These are phyloP conservation scores for Paragyromitra xinjiangensis DNA, from an alignment of 495 filamentous ascomycete species.

Conservation along the genomic window DNA sequence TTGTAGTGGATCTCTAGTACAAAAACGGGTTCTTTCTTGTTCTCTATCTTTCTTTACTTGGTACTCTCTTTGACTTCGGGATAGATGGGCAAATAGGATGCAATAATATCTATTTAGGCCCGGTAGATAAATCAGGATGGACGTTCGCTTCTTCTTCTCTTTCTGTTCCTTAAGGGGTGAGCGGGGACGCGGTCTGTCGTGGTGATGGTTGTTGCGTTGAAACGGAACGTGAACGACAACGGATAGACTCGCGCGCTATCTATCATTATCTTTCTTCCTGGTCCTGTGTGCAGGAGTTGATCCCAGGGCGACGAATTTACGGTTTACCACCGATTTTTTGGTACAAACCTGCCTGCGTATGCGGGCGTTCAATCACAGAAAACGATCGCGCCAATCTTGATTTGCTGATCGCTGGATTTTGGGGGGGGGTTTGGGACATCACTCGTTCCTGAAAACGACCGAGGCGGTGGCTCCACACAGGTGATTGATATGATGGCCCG, in stretches of 20 bases:
- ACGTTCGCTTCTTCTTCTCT: slow-evolving; percentile 31
- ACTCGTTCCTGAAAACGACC: slow-evolving; percentile 42
- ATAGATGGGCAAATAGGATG: slow-evolving; percentile 35
- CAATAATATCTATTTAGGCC: slow-evolving; percentile 14
- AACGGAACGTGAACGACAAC: slow-evolving; percentile 37
- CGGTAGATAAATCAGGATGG: slow-evolving; percentile 39
- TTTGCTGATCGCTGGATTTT: slow-evolving; percentile 32
- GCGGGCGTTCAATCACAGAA: slow-evolving; percentile 24
- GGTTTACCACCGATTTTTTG: slow-evolving; percentile 27
- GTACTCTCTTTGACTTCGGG: slow-evolving; percentile 13
- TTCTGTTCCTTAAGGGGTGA: slow-evolving; percentile 6
- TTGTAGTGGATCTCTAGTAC: slow-evolving; percentile 31
- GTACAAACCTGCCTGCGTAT: slow-evolving; percentile 14
- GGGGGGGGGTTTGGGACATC: slow-evolving; percentile 34
- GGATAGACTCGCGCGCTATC: slow-evolving; percentile 20
- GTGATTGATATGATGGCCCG: slow-evolving; percentile 20
- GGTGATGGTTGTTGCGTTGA: slow-evolving; percentile 41
- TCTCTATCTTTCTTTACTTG: slow-evolving; percentile 41
- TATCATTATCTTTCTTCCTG: slow-evolving; percentile 8
- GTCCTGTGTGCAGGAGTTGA: slow-evolving; percentile 2
- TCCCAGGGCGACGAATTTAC: slow-evolving; percentile 26
- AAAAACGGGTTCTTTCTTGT: slow-evolving; percentile 40
- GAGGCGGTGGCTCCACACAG: slow-evolving; percentile 45
- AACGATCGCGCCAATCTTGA: slow-evolving; percentile 43
- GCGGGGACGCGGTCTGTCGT: slow-evolving; percentile 20